phyloP scores from a whole-genome alignment of 305 asterid genomes.

The Solanum aculeatissimum region DNA sequence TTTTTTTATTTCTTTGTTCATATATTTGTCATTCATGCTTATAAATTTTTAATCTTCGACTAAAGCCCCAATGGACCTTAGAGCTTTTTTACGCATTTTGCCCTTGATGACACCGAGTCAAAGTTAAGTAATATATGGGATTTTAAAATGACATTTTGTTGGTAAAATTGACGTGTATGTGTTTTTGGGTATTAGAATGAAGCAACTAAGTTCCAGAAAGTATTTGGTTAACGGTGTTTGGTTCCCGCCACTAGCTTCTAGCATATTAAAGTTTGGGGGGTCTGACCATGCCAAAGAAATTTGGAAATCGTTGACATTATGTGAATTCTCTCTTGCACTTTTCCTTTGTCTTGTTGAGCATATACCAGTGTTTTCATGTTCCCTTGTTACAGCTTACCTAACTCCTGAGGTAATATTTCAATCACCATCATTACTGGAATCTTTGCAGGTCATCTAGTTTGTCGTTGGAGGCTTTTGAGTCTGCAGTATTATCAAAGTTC shows the following conservation, averaged over 20 bases:
- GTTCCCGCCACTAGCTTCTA: not conserved
- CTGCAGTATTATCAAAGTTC: constrained; percentile 45
- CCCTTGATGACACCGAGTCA: not conserved
- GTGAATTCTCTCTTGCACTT: not conserved
- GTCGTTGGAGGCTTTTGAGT: constrained; percentile 53
- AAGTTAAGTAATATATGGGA: not conserved
- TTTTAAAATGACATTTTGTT: not conserved
- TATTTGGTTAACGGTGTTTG: not conserved
- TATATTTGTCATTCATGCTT: no score
- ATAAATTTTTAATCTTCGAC: no score
- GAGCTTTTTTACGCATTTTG: no score
- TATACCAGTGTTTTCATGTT: not conserved
- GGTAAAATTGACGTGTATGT: not conserved
- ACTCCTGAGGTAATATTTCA: not conserved
- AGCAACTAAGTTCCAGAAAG: not conserved
- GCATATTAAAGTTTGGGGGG: not conserved
- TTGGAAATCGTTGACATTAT: not conserved
- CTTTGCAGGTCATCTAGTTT: constrained; percentile 61
- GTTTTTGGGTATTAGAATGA: not conserved
- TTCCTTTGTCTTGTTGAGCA: not conserved
- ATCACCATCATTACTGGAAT: not conserved
- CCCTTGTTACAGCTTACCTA: not conserved
- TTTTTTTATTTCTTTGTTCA: no score
- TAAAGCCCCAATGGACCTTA: no score
- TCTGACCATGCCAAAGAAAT: not conserved